These are phyloP conservation scores for Candida yuanshanica DNA, from an alignment of 805 yeast genomes.

Conservation along the genomic window DNA sequence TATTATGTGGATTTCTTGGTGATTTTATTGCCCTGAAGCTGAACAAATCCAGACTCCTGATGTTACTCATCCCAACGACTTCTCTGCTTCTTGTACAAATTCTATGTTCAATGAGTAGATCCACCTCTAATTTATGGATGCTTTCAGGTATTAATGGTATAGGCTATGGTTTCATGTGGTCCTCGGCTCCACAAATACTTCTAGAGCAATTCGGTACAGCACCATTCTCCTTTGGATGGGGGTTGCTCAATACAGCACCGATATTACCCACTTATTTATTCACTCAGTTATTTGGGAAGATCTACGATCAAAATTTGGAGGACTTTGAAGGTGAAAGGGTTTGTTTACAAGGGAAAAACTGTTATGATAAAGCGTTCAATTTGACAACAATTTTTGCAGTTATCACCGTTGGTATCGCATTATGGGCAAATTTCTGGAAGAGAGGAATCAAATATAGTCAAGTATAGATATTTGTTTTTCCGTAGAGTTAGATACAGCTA, in stretches of 20 bases:
- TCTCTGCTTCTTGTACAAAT: constrained; percentile 47
- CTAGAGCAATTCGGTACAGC: constrained; percentile 68
- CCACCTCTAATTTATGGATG: constrained; percentile 37
- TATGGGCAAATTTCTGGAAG: constrained; percentile 14
- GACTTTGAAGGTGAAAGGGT: constrained; percentile 9
- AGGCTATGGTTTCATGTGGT: constrained; percentile 69
- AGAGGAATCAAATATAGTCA: neutral
- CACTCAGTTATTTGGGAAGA: constrained; percentile 56
- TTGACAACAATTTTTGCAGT: constrained; percentile 29
- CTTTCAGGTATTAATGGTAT: constrained; percentile 58
- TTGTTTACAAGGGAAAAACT: constrained; percentile 22
- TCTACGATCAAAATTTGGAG: constrained; percentile 46
- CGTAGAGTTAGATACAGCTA: too few relatives aligned
- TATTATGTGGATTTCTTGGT: constrained; percentile 57
- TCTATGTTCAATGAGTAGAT: constrained; percentile 33
- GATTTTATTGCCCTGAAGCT: constrained; percentile 48
- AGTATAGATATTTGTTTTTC: neutral
- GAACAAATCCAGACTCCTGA: constrained; percentile 44
- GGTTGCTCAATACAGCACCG: constrained; percentile 62
- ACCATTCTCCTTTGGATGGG: constrained; percentile 69
- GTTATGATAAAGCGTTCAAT: constrained; percentile 37
- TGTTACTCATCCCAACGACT: constrained; percentile 46
- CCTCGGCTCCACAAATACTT: constrained; percentile 70
- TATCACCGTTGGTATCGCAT: constrained; percentile 8
- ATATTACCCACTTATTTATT: constrained; percentile 53